Evolutionary conservation across 768 basidiomycete species (phyloP).

Genomic region (Brasilioporus rufonigricans): DNA sequence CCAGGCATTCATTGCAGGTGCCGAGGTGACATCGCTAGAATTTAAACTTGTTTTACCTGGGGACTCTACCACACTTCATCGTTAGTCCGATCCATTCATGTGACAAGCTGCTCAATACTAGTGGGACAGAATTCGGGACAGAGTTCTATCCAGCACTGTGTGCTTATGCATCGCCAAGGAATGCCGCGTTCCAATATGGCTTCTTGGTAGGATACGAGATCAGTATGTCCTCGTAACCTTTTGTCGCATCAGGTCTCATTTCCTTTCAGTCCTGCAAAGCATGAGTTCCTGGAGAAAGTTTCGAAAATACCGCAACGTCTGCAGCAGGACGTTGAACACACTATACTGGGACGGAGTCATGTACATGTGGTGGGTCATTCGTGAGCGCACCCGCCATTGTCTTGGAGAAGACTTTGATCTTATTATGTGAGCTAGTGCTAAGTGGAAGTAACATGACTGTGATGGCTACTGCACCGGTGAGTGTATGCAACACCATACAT

Average conservation of each 20-base stretch:
- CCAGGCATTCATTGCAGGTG: slow-evolving; percentile 16
- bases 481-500: neutral
- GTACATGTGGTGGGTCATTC: slow-evolving; percentile 25
- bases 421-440: slow-evolving; percentile 7
- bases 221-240: slow-evolving; percentile 6
- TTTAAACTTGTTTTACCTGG: slow-evolving; percentile 13
- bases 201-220: slow-evolving; percentile 24
- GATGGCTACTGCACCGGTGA: slow-evolving; percentile 21
- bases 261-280: slow-evolving; percentile 21
- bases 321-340: slow-evolving; percentile 18
- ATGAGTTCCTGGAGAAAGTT: slow-evolving; percentile 26
- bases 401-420: neutral
- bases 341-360: slow-evolving; percentile 28
- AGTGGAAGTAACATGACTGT: slow-evolving; percentile 15
- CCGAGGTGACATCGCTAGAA: slow-evolving; percentile 7
- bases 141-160: slow-evolving; percentile 22
- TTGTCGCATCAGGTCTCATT: neutral
- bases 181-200: neutral
- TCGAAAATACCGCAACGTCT: slow-evolving; percentile 18
- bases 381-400: slow-evolving; percentile 2
- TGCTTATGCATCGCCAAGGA: slow-evolving; percentile 7
- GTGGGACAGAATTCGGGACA: slow-evolving; percentile 11
- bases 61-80: slow-evolving; percentile 16
- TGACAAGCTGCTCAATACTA: neutral
- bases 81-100: slow-evolving; percentile 10